Base-by-base conservation (phyloP, 805 yeast species). In the Cyberlindnera misumaiensis region DNA sequence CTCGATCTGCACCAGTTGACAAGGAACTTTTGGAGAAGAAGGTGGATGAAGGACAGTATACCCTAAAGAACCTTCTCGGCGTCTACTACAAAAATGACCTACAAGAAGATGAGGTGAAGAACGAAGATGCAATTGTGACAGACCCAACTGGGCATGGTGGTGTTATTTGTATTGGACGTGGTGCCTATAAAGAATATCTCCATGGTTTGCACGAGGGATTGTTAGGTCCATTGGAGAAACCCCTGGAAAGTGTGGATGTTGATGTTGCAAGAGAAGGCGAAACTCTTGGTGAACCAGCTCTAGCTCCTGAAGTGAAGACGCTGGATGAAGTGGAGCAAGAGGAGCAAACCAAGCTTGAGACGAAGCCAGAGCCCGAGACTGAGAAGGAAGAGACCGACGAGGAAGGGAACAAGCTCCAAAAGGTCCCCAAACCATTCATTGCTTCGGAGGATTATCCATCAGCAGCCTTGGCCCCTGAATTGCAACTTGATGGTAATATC, bases 121-220 rank as follows among this genome's bases (percentile, higher is more conserved):
- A 48, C n/a, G 73, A 77, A 37, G 80, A 78, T 53, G 67, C 77
- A 2, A 59, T 67, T 25, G 67, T 62, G 4, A 35, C 47, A 3
- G 67, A 68, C 25, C 71, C 75, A 3, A 55, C 56, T 11, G 38
- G 68, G 22, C 73, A 80, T 8, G 97, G 97, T 18, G 98, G 97
- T 32, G 81, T 88, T 11, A 72, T 93, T 15, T 85, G 96, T 56
- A 64, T 93, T 18, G 99, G 99, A 4, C 73, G 99, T 58, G 98
- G 98, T 41, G 90, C 97, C 0, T 93, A 75, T 59, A 90, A 90
- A 59, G 99, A 93, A 67, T 93, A 87, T 56, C 58, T 93, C 38
- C 71, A 73, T 32, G 99, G 99, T 9, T 58, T 93, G 10, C 96
- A 93, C 51, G 98, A 93, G 64, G 98, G 98, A 5, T 70, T 93